These are phyloP conservation scores for Sinapis alba DNA, from an alignment of 441 rosid species.

Conservation along the genomic window DNA sequence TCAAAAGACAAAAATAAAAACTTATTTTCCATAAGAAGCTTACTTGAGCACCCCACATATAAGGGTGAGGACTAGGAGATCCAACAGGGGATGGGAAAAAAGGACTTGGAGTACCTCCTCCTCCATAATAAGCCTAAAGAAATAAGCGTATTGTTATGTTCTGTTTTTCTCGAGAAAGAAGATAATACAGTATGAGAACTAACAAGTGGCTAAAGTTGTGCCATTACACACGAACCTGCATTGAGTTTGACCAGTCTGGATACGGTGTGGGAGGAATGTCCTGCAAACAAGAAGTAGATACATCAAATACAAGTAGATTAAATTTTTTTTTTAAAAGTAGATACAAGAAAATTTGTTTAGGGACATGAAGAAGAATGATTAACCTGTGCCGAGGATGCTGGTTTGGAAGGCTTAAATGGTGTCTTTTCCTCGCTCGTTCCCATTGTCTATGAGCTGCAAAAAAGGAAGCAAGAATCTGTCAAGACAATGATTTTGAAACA, in stretches of 20 bases:
- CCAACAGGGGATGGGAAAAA: conserved; percentile 89
- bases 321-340: too few relatives aligned
- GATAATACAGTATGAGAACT: conserved; percentile 10
- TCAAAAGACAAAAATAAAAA: background rate
- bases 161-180: background rate
- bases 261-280: conserved; percentile 78
- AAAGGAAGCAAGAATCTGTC: conserved; percentile 10
- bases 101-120: conserved; percentile 84
- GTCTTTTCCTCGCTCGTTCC: conserved; percentile 74
- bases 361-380: background rate
- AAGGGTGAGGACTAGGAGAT: conserved; percentile 89
- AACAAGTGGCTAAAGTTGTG: background rate
- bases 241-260: conserved; percentile 88
- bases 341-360: too few relatives aligned
- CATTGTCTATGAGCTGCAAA: conserved; percentile 25
- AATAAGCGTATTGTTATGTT: background rate
- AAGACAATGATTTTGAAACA: conserved; percentile 5
- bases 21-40: background rate
- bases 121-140: conserved; percentile 84
- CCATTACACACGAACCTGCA: conserved; percentile 65
- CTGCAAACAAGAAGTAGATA: conserved; percentile 42
- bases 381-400: conserved; percentile 80
- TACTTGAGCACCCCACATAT: conserved; percentile 96
- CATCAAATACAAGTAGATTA: background rate
- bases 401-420: conserved; percentile 51